Base-by-base conservation (phyloP, 129 eudicot genomes). In the Flaveria bidentis region DNA sequence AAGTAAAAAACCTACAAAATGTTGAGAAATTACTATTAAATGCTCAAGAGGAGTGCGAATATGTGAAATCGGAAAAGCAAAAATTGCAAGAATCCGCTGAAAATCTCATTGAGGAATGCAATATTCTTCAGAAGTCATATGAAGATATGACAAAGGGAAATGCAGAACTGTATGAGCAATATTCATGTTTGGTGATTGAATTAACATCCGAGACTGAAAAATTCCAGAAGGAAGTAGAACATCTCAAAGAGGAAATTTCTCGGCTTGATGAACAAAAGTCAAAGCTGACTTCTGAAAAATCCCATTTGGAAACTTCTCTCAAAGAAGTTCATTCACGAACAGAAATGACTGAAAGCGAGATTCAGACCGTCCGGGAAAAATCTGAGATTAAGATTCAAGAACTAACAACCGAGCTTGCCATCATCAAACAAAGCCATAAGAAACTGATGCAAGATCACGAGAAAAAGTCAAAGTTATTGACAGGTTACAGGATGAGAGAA, bases 11-110 rank as follows among this genome's bases (percentile, higher is more conserved):
- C 62, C 50, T 81, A 23, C 64, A 79, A 44, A 81, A 84, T 72
- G 47, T 78, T 57, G 80, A 86, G 44, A 72, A 63, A 6, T 69
- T 63, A 57, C 47, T 71, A 45, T 67, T 80, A 23, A 68, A 76
- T 28, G 81, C 83, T 82, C 91, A 86, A 88, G 77, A 80, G 23
- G 86, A 91, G 74, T 85, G 86, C 71, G 83, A 78, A 62, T 57
- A 10, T 67, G 82, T 77, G 23, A 83, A 82, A 83, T 33, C 70
- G 15, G 90, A 84, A 61, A 83, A 85, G 75, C 80, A 77, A 76
- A 83, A 83, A 9, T 62, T 87, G 78, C 91, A 86, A 71, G 78
- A 63, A 71, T 91, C 94, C 20, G 77, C 75, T 23, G 83, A 70
- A 77, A 80, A 53, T 80, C 86, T 87, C 50, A 25, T 57, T n/a